Evolutionary conservation across 1,139 yeast species (phyloP), one percentile per base, ranked within the genome.

Genomic region (Diutina sp.): DNA sequence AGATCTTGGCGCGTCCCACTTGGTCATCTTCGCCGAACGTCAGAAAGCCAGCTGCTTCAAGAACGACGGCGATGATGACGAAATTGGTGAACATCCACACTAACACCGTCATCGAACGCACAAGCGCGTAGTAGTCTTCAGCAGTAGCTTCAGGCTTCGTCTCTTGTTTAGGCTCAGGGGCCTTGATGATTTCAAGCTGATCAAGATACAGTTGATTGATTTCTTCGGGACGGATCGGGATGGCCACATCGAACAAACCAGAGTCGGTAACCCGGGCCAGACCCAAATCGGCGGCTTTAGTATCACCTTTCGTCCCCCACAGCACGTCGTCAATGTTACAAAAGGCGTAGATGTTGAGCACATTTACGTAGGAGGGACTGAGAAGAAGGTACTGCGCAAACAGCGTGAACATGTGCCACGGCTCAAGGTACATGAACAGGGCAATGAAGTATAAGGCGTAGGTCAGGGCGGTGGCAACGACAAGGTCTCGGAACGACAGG

Each of bases 51-150:
- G 88, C 90, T 0, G 89, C 82, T 62, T 84, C 83, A 55, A 87
- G 76, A 2, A 89, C 90, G 9, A 85, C 76, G 6, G 93, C 88
- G 56, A 85, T 80, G 54, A 89, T 74, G 28, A 84, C 76, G 59
- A 86, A 85, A 67, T 89, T 89, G 21, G 90, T 78, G 58, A 87
- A 72, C 69, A 88, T 82, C 96, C 96, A 89, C 16, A 85, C 72
- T 59, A 88, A 77, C 46, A 89, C 88, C 9, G 91, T 83, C 78
- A 87, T 79, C 5, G 96, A 87, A 68, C 96, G 80, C 67, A 88
- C 78, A 62, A 84, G 79, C 0, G 95, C 95, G 67, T 84, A 87
- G 69, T 86, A 89, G 67, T 86, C 87, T 63, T 87, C 87, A 58
- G 79, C 73, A 14, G 59, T 85, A 8, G 41, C 21, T 28, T 41